A percentile compares a stretch with the other conserved stretches of the same genome.
phyloP scores from a whole-genome alignment of 805 yeast species.

The Candida coquimbonensis region DNA sequence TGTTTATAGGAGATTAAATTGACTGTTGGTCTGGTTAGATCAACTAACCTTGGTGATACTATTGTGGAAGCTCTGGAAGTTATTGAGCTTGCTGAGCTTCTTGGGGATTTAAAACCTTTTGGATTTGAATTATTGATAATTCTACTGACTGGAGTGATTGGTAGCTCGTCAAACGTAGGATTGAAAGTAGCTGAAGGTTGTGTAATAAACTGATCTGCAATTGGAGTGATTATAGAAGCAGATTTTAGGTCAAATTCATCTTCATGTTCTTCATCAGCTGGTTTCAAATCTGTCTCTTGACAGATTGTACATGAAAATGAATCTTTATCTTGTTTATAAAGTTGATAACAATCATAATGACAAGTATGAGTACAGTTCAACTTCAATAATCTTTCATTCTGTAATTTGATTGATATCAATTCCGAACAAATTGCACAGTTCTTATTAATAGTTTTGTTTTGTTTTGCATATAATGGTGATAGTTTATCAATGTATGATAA shows the following conservation, averaged over 20 bases:
- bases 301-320: conserved; percentile 1
- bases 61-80: no score
- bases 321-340: conserved; percentile 8
- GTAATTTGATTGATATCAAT: conserved; percentile 29
- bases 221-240: not conserved
- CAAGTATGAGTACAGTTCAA: conserved; percentile 37
- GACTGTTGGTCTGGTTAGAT: conserved; percentile 4
- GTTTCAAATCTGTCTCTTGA: conserved; percentile 2
- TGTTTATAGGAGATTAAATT: conserved; percentile 9
- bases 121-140: conserved; percentile 14
- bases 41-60: conserved; percentile 4
- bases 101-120: conserved; percentile 10
- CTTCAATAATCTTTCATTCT: conserved; percentile 37
- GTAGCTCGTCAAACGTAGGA: conserved; percentile 8
- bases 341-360: conserved; percentile 37
- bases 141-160: conserved; percentile 20
- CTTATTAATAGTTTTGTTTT: conserved; percentile 19
- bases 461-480: conserved; percentile 7
- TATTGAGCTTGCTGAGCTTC: not conserved
- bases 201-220: not conserved
- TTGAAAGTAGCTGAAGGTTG: conserved; percentile 12
- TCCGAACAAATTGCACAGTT: conserved; percentile 41
- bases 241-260: not conserved
- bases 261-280: not conserved
- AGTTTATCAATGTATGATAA: not conserved